Percentiles rank a stretch among this genome's conserved stretches.
Evolutionary conservation across 495 filamentous ascomycete genomes (phyloP).

Genomic region (Aspergillus olivimuriae): DNA sequence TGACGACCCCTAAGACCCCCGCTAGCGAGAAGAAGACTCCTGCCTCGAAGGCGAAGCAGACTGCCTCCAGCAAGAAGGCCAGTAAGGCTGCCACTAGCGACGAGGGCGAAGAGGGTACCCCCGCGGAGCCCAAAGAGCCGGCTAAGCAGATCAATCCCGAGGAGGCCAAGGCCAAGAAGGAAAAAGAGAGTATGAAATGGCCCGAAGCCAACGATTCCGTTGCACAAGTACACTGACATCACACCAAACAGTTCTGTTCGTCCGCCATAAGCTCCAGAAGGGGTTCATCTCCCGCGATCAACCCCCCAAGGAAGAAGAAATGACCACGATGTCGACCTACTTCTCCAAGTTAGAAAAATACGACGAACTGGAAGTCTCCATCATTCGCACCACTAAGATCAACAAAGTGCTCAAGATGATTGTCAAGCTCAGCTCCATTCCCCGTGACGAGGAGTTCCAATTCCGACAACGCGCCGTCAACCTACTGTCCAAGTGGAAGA

Average conservation of each 20-base stretch:
- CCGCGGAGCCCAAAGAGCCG: constrained; percentile 38
- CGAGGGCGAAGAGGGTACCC: constrained; percentile 33
- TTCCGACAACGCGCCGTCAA: constrained; percentile 73
- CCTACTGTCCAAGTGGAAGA: constrained; percentile 77
- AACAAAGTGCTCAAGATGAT: constrained; percentile 92
- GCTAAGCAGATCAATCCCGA: constrained; percentile 51
- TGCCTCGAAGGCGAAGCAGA: constrained; percentile 55
- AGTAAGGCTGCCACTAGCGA: constrained; percentile 40
- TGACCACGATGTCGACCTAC: constrained; percentile 74
- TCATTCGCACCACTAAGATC: constrained; percentile 83
- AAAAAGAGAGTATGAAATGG: constrained; percentile 67
- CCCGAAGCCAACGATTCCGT: too few relatives aligned
- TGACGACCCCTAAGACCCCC: constrained; percentile 46
- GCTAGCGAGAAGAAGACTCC: constrained; percentile 46
- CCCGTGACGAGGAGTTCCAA: constrained; percentile 74
- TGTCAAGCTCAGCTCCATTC: constrained; percentile 73
- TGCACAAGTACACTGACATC: too few relatives aligned
- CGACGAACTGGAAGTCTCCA: constrained; percentile 73
- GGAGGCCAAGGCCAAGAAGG: constrained; percentile 56
- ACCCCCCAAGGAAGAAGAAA: constrained; percentile 80
- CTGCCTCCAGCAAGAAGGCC: constrained; percentile 28
- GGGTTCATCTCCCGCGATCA: constrained; percentile 78
- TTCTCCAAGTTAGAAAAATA: constrained; percentile 73
- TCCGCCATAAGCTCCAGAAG: constrained; percentile 86
- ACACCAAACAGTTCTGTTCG: constrained; percentile 78